phyloP scores from a whole-genome alignment of 1,284 basidiomycete species.

The Trichosporon ovoides region DNA sequence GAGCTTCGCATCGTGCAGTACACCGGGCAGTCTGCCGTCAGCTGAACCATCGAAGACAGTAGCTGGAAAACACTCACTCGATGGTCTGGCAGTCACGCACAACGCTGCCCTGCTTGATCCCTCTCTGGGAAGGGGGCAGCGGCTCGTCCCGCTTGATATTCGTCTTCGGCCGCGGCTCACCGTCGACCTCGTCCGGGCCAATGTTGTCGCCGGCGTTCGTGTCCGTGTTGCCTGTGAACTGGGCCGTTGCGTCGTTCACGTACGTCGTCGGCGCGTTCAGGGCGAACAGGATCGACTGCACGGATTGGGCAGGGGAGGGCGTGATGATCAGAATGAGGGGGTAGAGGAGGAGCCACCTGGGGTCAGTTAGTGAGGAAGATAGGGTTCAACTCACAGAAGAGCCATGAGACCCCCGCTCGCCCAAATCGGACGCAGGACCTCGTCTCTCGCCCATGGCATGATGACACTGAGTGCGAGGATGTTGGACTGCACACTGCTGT shows the following conservation, averaged over 20 bases:
- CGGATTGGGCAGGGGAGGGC: conserved; percentile 32
- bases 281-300: conserved; percentile 44
- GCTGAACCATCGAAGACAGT: too few relatives aligned
- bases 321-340: conserved; percentile 42
- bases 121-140: conserved; percentile 23
- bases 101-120: conserved; percentile 40
- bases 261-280: conserved; percentile 42
- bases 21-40: conserved; percentile 32
- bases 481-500: conserved; percentile 39
- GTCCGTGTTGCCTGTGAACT: conserved; percentile 1
- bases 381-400: conserved; percentile 28
- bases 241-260: conserved; percentile 15
- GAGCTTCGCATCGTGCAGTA: conserved; percentile 30
- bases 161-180: conserved; percentile 11
- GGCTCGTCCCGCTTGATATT: conserved; percentile 14
- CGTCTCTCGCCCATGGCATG: conserved; percentile 45
- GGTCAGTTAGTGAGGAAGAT: not conserved
- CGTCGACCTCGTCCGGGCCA: conserved; percentile 9
- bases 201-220: not conserved
- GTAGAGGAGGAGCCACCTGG: conserved; percentile 38
- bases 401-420: conserved; percentile 22
- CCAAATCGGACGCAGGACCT: conserved; percentile 35
- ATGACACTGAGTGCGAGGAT: conserved; percentile 41
- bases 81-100: conserved; percentile 42
- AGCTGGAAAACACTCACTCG: conserved; percentile 30